Conservation (phyloP, 2,329 filamentous ascomycete species). For the Pleomassaria siparia region DNA sequence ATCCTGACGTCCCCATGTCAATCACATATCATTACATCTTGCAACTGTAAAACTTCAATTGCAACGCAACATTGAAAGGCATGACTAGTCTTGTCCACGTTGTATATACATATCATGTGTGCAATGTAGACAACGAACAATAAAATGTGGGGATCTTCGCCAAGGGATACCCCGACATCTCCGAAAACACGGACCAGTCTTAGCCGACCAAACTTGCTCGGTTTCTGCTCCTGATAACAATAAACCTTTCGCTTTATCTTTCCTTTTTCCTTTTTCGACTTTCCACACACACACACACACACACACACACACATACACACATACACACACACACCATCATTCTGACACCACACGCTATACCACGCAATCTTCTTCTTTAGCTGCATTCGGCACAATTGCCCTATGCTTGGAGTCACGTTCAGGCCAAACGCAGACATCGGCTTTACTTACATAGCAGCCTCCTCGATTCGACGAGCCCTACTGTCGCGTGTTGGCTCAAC, state of each 20-base stretch:
- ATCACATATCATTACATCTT: background rate
- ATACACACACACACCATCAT: no score
- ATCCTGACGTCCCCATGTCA: background rate
- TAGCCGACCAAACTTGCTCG: background rate
- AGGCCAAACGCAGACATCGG: constrained; percentile 25
- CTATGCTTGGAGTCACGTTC: constrained; percentile 11
- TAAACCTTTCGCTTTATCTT: background rate
- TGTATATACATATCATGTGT: background rate
- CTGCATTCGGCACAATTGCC: constrained; percentile 6
- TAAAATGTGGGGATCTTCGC: background rate
- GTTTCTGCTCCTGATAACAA: constrained; percentile 2
- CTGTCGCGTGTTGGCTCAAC: constrained; percentile 26
- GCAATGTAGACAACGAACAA: no score
- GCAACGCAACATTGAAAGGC: background rate
- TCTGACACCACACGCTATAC: background rate
- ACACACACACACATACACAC: no score
- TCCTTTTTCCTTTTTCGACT: background rate
- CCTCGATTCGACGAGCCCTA: background rate
- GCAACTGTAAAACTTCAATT: background rate
- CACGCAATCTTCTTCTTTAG: background rate
- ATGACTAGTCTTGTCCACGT: background rate
- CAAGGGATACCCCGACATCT: background rate
- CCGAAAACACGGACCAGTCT: constrained; percentile 4
- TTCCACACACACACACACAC: no score
- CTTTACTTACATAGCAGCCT: constrained; percentile 15